These are phyloP conservation scores for Helenozyma baotianmanensis DNA, from an alignment of 805 yeast species.

Conservation along the genomic window DNA sequence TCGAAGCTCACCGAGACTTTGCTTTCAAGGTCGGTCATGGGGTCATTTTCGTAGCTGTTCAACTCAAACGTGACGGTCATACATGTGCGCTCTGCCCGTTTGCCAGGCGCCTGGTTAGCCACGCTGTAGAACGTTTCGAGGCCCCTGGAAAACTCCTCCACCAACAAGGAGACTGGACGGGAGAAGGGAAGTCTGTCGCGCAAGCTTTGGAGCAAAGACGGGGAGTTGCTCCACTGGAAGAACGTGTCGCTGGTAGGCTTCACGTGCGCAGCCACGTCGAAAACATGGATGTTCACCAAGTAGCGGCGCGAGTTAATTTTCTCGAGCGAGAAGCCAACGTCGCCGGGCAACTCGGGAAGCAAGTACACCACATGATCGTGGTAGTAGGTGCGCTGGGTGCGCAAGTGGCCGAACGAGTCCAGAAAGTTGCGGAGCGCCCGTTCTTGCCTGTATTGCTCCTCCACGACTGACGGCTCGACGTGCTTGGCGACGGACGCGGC, in stretches of 20 bases:
- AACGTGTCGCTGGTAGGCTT: conserved; percentile 20
- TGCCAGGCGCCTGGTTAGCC: too few relatives aligned
- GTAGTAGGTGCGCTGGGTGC: conserved; percentile 19
- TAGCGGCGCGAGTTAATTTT: conserved; percentile 33
- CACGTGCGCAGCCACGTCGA: conserved; percentile 35
- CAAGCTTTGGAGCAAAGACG: conserved; percentile 2
- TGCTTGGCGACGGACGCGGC: conserved; percentile 17
- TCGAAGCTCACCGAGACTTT: conserved; percentile 28
- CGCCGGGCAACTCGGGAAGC: conserved; percentile 17
- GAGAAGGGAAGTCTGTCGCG: neutral
- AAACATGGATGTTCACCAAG: conserved; percentile 35
- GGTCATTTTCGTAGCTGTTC: conserved; percentile 30
- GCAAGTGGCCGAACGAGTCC: conserved; percentile 31
- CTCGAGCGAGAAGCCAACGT: conserved; percentile 32
- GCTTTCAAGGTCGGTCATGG: conserved; percentile 21
- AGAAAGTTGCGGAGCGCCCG: conserved; percentile 1
- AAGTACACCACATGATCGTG: conserved; percentile 31
- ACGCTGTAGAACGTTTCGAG: too few relatives aligned
- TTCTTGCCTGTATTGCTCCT: conserved; percentile 4
- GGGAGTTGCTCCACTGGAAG: conserved; percentile 9
- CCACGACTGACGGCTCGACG: conserved; percentile 6
- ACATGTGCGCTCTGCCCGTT: conserved; percentile 18
- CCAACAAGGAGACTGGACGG: too few relatives aligned
- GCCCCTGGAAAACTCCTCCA: too few relatives aligned
- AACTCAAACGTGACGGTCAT: conserved; percentile 34